A percentile compares a stretch with the other conserved stretches of the same genome.
Evolutionary conservation across 1,284 basidiomycete genomes (phyloP).

Genomic region (Irpex rosettiformis): DNA sequence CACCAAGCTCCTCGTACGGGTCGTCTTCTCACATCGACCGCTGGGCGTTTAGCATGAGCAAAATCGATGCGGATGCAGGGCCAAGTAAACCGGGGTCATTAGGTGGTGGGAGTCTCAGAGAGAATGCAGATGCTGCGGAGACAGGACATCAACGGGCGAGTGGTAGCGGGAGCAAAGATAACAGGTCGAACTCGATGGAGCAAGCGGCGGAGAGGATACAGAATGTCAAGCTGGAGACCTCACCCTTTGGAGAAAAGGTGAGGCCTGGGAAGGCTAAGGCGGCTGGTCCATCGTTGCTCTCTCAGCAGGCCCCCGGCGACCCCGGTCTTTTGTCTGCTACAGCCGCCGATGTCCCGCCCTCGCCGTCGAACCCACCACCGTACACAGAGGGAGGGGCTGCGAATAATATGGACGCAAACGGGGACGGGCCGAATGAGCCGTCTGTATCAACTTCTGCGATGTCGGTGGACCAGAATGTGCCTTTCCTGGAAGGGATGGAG

Average conservation of each 20-base stretch:
- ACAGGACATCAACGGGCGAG: conserved; percentile 18
- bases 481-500: conserved; percentile 42
- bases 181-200: conserved; percentile 39
- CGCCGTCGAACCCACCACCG: conserved; percentile 17
- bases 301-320: conserved; percentile 64
- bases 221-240: conserved; percentile 60
- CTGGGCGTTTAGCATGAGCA: conserved; percentile 91
- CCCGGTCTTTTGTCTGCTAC: conserved; percentile 18
- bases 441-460: conserved; percentile 35
- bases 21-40: conserved; percentile 85
- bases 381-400: conserved; percentile 17
- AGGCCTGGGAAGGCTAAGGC: conserved; percentile 30
- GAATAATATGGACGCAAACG: conserved; percentile 16
- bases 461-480: conserved; percentile 33
- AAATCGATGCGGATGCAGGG: conserved; percentile 47
- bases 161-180: conserved; percentile 15
- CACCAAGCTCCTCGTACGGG: conserved; percentile 70
- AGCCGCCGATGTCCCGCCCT: conserved; percentile 4
- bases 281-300: conserved; percentile 76
- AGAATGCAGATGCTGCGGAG: conserved; percentile 10
- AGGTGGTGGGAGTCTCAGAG: conserved; percentile 19
- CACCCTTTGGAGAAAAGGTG: conserved; percentile 54
- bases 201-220: conserved; percentile 56
- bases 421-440: conserved; percentile 19
- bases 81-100: conserved; percentile 26